phyloP scores from a whole-genome alignment of 495 filamentous ascomycete species.

The Schizothecium vesticola region DNA sequence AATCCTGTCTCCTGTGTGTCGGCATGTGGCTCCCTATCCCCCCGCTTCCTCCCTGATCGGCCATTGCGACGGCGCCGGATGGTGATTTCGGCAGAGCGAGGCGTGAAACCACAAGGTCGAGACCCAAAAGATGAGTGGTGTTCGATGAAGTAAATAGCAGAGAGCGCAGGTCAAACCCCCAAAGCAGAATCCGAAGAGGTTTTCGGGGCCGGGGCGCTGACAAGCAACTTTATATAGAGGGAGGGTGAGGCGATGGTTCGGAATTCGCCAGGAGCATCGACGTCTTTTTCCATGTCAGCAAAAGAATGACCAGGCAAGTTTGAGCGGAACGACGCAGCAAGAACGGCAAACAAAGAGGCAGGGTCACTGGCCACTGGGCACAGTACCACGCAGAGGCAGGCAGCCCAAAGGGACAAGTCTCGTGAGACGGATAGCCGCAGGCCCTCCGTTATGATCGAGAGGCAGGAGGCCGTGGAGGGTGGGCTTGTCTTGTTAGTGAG shows the following conservation, averaged over 20 bases:
- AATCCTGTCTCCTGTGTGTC: constrained; percentile 33
- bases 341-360: constrained; percentile 1
- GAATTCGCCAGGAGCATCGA: not conserved
- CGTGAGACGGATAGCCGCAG: constrained; percentile 11
- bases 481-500: not conserved
- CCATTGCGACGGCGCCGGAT: constrained; percentile 26
- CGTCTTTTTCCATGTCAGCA: constrained; percentile 6
- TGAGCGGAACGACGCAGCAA: not conserved
- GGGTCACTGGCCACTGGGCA: not conserved
- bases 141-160: not conserved
- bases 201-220: not conserved
- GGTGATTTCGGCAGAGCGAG: not conserved
- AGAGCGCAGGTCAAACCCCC: not conserved
- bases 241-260: not conserved
- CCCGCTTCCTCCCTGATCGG: constrained; percentile 42
- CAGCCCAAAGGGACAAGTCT: constrained; percentile 1
- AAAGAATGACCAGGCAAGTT: not conserved
- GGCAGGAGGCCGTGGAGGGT: not conserved
- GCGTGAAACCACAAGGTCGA: not conserved
- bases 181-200: not conserved
- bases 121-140: not conserved
- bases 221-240: not conserved
- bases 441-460: constrained; percentile 11
- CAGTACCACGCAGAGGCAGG: not conserved
- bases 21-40: constrained; percentile 42